A percentile compares a stretch with the other conserved stretches of the same genome.
Conservation (phyloP, 495 filamentous ascomycete genomes). For the Tuber magnatum region DNA sequence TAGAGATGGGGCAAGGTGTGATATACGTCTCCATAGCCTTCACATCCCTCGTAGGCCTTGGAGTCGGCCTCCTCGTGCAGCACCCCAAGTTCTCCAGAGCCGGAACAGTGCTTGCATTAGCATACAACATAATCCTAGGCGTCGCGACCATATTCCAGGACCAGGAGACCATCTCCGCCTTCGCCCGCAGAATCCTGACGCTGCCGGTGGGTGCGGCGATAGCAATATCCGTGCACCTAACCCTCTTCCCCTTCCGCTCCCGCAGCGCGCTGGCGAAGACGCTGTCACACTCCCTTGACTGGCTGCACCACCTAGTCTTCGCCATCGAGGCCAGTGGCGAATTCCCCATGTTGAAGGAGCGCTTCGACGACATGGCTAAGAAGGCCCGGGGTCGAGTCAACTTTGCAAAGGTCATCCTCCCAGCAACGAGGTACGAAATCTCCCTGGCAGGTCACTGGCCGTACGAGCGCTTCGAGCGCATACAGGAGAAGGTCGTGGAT, state of each 20-base stretch:
- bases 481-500: conserved; percentile 39
- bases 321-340: conserved; percentile 38
- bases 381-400: conserved; percentile 27
- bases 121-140: conserved; percentile 39
- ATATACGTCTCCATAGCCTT: conserved; percentile 22
- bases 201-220: conserved; percentile 35
- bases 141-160: conserved; percentile 36
- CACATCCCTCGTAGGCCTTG: conserved; percentile 28
- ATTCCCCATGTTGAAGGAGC: conserved; percentile 24
- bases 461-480: conserved; percentile 35
- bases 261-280: conserved; percentile 30
- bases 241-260: conserved; percentile 38
- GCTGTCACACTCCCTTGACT: conserved; percentile 36
- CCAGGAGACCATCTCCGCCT: conserved; percentile 27
- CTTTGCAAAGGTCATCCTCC: conserved; percentile 36
- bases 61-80: conserved; percentile 30
- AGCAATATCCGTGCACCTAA: conserved; percentile 35
- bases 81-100: conserved; percentile 28
- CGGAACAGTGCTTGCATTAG: conserved; percentile 36
- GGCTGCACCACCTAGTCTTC: conserved; percentile 40
- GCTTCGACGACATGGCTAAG: conserved; percentile 37
- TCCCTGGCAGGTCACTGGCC: conserved; percentile 39
- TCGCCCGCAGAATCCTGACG: conserved; percentile 35
- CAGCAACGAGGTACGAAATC: conserved; percentile 38
- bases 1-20: conserved; percentile 22